Base-by-base conservation (phyloP, 441 rosid genomes). In the Metrosideros polymorpha region DNA sequence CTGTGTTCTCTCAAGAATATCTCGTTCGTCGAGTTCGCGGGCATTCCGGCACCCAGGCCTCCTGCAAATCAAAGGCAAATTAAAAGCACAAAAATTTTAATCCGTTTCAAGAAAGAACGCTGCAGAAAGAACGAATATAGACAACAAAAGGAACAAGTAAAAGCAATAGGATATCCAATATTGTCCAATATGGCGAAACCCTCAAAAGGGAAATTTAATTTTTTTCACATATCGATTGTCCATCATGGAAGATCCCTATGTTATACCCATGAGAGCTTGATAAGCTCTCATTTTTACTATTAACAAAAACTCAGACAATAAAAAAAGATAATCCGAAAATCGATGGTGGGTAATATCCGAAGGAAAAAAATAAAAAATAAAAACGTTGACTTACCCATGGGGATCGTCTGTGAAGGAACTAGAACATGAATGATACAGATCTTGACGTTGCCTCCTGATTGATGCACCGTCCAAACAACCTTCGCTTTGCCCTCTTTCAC, bases 1-100 rank as follows among this genome's bases (percentile, higher is more conserved):
- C 96, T 83, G 90, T 92, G 93, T 53, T 91, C 93, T 76, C 84
- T 86, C 57, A 97, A 97, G 89, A 94, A 93, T 61, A 92, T 89
- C 82, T 93, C 96, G 86, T 90, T 66, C 27, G 93, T 89, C 30
- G 92, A 77, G 75, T 91, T 93, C 45, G 92, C 96, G 0, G 91
- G 96, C 88, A 97, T 91, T 82, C 93, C 93, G 27, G 95, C 89
- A 43, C 99, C 79, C 17, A 71, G 79, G 27, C 27, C 99, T 93
- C 95, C 99, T 97, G 91, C 86, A 87, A 85, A 89, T 43, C 85
- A 82, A 63, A 35, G 66, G 15, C 76, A 32, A 66, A 35, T 19
- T 19, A 10, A 66, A 82, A 52, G 55, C 85, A 30, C 29, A 66
- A 5, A 29, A 29, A 59, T 29, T 14, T 59, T 32, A 59, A 59